A percentile compares a stretch with the other conserved stretches of the same genome.
These are phyloP conservation scores for Lupinus albus DNA, from an alignment of 306 rosid genomes.

Conservation along the genomic window DNA sequence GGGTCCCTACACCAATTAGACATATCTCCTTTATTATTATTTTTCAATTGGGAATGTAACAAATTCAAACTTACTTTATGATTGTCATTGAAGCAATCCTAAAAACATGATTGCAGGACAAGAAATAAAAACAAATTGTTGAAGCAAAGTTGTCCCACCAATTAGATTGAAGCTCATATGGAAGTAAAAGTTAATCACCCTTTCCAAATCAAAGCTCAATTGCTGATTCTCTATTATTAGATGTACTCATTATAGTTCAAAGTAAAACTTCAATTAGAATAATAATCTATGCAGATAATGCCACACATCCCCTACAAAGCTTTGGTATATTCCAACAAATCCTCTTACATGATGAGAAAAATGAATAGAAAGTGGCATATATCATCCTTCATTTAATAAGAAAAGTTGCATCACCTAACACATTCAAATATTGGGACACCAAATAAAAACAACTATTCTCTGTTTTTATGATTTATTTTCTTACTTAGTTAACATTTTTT, in stretches of 20 bases:
- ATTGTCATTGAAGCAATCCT: constrained; percentile 33
- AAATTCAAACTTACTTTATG: constrained; percentile 39
- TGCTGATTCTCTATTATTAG: constrained; percentile 22
- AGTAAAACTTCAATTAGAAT: not conserved
- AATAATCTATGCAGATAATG: not conserved
- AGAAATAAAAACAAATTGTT: not conserved
- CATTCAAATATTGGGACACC: no score
- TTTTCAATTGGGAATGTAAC: constrained; percentile 25
- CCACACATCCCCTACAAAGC: not conserved
- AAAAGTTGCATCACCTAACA: no score
- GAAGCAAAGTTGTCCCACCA: constrained; percentile 34
- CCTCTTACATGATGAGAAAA: no score
- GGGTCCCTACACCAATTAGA: constrained; percentile 42
- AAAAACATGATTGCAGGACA: constrained; percentile 11
- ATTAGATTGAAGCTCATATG: constrained; percentile 28
- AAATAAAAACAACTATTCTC: no score
- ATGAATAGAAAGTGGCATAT: no score
- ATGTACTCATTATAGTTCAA: not conserved
- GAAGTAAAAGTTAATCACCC: constrained; percentile 15
- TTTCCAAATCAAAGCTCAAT: constrained; percentile 19
- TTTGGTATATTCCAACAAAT: no score
- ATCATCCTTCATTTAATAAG: no score
- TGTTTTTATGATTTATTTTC: no score
- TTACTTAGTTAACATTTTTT: no score
- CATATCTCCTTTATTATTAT: constrained; percentile 32